Percentiles rank a stretch among this genome's conserved stretches.
Evolutionary conservation across 2,329 filamentous ascomycete species (phyloP).

Genomic region (Phyllosticta capitalensis): DNA sequence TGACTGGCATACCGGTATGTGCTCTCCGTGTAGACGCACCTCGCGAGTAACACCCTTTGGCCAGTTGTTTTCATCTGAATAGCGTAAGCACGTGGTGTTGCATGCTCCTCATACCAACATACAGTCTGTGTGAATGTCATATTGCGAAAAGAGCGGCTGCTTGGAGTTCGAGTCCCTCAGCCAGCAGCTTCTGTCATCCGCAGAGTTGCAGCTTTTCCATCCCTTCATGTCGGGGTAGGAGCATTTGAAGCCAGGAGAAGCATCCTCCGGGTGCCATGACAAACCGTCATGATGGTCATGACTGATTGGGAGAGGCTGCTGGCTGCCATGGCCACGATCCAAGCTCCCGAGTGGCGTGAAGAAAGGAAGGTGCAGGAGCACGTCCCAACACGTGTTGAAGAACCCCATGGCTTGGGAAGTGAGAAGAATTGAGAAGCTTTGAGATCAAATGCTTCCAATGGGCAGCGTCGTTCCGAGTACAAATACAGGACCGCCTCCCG

Average conservation of each 20-base stretch:
- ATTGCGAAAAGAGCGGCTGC: slow-evolving; percentile 11
- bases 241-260: slow-evolving; percentile 15
- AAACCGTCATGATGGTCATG: neutral
- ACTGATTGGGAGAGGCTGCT: slow-evolving; percentile 1
- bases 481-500: neutral
- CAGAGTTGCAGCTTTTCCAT: slow-evolving; percentile 17
- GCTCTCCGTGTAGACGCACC: neutral
- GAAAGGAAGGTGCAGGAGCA: slow-evolving; percentile 6
- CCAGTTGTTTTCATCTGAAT: slow-evolving; percentile 8
- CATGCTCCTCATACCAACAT: neutral
- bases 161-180: slow-evolving; percentile 13
- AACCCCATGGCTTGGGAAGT: slow-evolving; percentile 1
- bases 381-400: slow-evolving; percentile 5
- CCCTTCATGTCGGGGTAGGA: slow-evolving; percentile 14
- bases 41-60: slow-evolving; percentile 10
- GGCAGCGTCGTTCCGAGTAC: neutral
- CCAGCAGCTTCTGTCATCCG: slow-evolving; percentile 19
- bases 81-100: neutral
- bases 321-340: neutral
- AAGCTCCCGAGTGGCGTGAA: neutral
- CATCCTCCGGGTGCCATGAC: neutral
- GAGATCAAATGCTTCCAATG: neutral
- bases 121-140: slow-evolving; percentile 19
- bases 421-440: neutral
- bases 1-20: neutral